Conservation (phyloP, 208 protist species). For the Angomonas deanei region DNA sequence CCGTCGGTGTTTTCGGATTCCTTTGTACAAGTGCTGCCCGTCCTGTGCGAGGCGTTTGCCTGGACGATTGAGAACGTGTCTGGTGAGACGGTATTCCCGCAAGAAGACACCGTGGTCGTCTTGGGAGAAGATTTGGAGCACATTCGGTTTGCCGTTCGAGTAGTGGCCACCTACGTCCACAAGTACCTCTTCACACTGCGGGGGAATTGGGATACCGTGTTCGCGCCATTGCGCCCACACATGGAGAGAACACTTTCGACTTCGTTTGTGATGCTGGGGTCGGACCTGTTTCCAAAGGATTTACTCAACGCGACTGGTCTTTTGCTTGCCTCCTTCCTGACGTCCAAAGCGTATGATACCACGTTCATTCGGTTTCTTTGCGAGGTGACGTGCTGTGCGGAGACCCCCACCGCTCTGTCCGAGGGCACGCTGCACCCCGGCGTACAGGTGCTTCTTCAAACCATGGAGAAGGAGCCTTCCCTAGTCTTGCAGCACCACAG, state of each 20-base stretch:
- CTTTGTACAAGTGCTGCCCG: conserved; percentile 66
- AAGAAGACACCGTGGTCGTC: background rate
- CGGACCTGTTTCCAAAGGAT: conserved; percentile 74
- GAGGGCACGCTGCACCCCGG: background rate
- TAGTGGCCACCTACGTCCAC: conserved; percentile 79
- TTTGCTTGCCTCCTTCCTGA: conserved; percentile 68
- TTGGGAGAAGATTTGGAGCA: conserved; percentile 81
- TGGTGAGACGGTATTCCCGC: conserved; percentile 7
- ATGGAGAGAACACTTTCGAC: conserved; percentile 15
- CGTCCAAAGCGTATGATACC: conserved; percentile 44
- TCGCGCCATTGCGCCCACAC: background rate
- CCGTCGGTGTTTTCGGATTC: conserved; percentile 56
- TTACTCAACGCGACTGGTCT: conserved; percentile 82
- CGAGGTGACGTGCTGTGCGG: background rate
- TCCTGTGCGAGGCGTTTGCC: conserved; percentile 60
- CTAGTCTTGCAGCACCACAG: background rate
- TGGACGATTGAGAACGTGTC: conserved; percentile 67
- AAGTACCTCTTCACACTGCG: conserved; percentile 39
- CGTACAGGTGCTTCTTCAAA: background rate
- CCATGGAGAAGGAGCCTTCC: background rate
- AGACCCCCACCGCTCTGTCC: background rate
- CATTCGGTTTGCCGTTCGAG: conserved; percentile 78
- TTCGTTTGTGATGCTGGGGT: conserved; percentile 56
- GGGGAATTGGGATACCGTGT: background rate
- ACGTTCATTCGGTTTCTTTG: background rate